A percentile compares a stretch with the other conserved stretches of the same genome.
phyloP scores from a whole-genome alignment of 805 yeast species.

The Pichia pseudocactophila region DNA sequence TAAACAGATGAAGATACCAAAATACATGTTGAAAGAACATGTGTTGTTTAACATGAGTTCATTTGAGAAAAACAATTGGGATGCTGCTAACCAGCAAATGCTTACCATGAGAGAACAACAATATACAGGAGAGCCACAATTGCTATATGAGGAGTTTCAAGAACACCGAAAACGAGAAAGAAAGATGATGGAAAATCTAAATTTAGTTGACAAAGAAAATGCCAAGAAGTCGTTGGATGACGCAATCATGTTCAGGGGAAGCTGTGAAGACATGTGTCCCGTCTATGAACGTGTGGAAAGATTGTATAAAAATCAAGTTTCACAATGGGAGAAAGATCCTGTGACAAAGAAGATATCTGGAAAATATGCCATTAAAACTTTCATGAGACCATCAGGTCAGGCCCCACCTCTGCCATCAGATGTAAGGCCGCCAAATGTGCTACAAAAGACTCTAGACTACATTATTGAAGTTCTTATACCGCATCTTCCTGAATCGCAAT shows the following conservation, averaged over 20 bases:
- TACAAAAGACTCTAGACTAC: slow-evolving; percentile 60
- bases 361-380: slow-evolving; percentile 72
- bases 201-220: slow-evolving; percentile 83
- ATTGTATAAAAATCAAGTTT: slow-evolving; percentile 78
- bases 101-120: slow-evolving; percentile 45
- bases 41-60: slow-evolving; percentile 29
- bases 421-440: slow-evolving; percentile 82
- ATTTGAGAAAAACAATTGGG: slow-evolving; percentile 51
- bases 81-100: slow-evolving; percentile 55
- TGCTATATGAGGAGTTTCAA: slow-evolving; percentile 68
- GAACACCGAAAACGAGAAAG: slow-evolving; percentile 69
- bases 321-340: slow-evolving; percentile 64
- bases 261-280: slow-evolving; percentile 94
- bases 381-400: slow-evolving; percentile 95
- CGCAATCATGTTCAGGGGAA: slow-evolving; percentile 80
- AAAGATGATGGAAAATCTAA: slow-evolving; percentile 64
- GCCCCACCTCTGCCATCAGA: slow-evolving; percentile 97
- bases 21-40: slow-evolving; percentile 26
- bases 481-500: slow-evolving; percentile 72
- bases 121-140: slow-evolving; percentile 46
- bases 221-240: slow-evolving; percentile 74
- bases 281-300: slow-evolving; percentile 84
- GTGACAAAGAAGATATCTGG: slow-evolving; percentile 48
- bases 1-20: slow-evolving; percentile 19
- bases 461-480: slow-evolving; percentile 56